Evolutionary conservation across 805 yeast genomes (phyloP), one percentile per base, ranked within the genome.

Genomic region (Saturnispora ahearnii): DNA sequence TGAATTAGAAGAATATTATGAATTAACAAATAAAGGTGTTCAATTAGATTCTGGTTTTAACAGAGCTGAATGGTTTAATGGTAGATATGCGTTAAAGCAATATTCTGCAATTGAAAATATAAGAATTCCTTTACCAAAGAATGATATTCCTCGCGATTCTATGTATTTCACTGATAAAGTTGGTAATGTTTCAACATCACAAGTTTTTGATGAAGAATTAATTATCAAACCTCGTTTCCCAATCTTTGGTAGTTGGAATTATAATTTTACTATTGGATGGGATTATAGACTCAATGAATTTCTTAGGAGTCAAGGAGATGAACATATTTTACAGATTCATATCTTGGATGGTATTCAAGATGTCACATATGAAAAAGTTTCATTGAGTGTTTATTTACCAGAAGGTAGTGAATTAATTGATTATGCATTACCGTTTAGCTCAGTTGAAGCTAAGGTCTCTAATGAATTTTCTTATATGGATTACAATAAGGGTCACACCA

Each of bases 221-320:
- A 70, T 82, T 33, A 65, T 93, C 55, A 78, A 76, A 60, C 98
- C 98, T 50, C 77, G 99, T 65, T 93, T 73, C 72, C 99, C 99
- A n/a, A 64, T 93, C 6, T 86, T 87, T 67, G 99, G 99, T 45
- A 95, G 90, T 41, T 93, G 99, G 99, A 76, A 82, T 60, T 91
- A 88, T 68, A 88, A 91, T 68, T 93, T 87, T 73, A 93, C 98
- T 22, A 67, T 91, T 57, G 98, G 98, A n/a, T 93, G 96, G 96
- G 78, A 82, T 45, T 77, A 79, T 55, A 69, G 73, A 21, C 67
- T 90, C 40, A 60, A 69, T 13, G 68, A 77, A 42, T 82, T 74
- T 56, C 71, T 86, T 47, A 79, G 68, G 57, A 59, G 64, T 38
- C 69, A 70, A 10, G 68, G 67, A 15, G 81, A 77, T 51, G 65